Conservation (phyloP, 1,284 basidiomycete genomes). For the Pyrrhoderma noxium region DNA sequence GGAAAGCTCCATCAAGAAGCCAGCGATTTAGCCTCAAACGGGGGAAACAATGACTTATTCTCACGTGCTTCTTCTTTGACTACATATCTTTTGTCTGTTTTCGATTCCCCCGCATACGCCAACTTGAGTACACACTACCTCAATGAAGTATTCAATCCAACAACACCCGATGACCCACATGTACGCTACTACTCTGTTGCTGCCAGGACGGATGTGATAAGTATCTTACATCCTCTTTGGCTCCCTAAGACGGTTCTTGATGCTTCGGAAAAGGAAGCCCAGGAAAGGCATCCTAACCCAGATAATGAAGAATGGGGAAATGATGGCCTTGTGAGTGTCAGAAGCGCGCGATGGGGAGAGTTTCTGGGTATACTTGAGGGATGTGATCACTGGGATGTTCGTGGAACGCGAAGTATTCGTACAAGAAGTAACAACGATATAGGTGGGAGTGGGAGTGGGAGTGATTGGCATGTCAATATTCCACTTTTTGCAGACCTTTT, state of each 20-base stretch:
- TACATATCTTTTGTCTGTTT: constrained; percentile 80
- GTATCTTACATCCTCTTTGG: constrained; percentile 93
- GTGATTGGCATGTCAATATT: constrained; percentile 5
- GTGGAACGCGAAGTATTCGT: constrained; percentile 56
- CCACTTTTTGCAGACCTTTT: constrained; percentile 8
- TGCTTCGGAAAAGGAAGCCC: constrained; percentile 55
- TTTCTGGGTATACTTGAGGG: constrained; percentile 88
- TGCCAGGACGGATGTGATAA: constrained; percentile 66
- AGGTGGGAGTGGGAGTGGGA: constrained; percentile 34
- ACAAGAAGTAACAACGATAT: constrained; percentile 45
- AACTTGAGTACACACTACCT: constrained; percentile 89
- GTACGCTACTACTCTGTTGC: constrained; percentile 94
- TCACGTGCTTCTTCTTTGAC: constrained; percentile 85
- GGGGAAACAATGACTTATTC: constrained; percentile 43
- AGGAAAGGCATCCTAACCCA: constrained; percentile 29
- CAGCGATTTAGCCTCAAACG: constrained; percentile 21
- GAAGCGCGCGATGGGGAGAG: constrained; percentile 88
- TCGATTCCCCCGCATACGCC: constrained; percentile 96
- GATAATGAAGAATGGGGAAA: constrained; percentile 63
- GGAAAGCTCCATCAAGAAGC: constrained; percentile 42
- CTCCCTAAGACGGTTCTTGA: constrained; percentile 93
- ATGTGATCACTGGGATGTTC: constrained; percentile 95
- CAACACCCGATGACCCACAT: constrained; percentile 75
- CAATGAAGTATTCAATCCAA: constrained; percentile 84
- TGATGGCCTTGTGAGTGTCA: constrained; percentile 89